Percentiles rank a stretch among this genome's conserved stretches.
Conservation (phyloP, 2,329 filamentous ascomycete genomes). For the Tolypocladium tropicale region DNA sequence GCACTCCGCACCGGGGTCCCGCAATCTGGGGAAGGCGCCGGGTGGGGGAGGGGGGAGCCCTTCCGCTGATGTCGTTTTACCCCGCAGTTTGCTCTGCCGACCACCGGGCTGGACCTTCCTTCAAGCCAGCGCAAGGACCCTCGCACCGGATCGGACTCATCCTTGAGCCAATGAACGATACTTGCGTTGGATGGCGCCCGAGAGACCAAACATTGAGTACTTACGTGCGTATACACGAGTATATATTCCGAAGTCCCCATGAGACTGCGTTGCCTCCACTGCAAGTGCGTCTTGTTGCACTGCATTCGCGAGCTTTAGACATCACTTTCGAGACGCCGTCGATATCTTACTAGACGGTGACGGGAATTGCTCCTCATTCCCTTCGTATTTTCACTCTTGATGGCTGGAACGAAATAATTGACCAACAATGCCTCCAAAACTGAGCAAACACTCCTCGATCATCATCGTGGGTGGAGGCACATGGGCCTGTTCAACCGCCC, state of each 20-base stretch:
- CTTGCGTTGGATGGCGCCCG: too few species aligned
- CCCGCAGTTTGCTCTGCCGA: neutral
- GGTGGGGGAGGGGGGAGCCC: too few species aligned
- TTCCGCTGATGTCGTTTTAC: too few species aligned
- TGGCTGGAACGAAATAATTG: neutral
- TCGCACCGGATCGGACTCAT: too few species aligned
- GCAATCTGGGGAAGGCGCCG: neutral
- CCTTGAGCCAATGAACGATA: too few species aligned
- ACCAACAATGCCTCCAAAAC: neutral
- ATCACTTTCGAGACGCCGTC: neutral
- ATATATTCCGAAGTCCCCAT: too few species aligned
- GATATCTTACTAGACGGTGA: neutral
- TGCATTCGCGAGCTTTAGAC: neutral
- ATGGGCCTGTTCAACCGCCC: neutral
- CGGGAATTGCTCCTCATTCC: neutral
- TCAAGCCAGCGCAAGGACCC: neutral
- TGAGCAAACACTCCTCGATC: neutral
- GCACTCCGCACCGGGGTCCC: too few species aligned
- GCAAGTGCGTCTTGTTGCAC: neutral
- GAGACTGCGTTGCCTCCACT: too few species aligned
- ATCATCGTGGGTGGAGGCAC: neutral
- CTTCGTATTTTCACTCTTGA: neutral
- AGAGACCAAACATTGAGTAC: too few species aligned
- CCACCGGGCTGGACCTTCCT: neutral
- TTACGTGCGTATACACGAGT: too few species aligned